A percentile compares a stretch with the other conserved stretches of the same genome.
phyloP scores from a whole-genome alignment of 257 asterid genomes.

The Nicotiana tomentosiformis region DNA sequence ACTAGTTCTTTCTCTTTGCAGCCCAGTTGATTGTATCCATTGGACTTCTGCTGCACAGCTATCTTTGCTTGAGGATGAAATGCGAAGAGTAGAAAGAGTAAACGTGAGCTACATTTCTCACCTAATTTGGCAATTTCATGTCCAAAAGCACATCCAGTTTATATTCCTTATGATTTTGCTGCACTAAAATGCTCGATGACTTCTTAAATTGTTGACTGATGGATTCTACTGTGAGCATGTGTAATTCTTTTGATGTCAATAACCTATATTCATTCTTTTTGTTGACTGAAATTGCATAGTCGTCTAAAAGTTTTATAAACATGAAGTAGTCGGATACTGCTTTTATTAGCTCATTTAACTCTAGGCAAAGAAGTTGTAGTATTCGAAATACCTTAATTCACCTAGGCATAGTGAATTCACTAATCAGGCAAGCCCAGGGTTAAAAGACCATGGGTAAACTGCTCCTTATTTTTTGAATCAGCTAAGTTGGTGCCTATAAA shows the following conservation, averaged over 20 bases:
- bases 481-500: neutral
- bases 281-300: neutral
- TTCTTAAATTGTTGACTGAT: neutral
- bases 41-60: conserved; percentile 97
- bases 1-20: conserved; percentile 37
- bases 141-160: neutral
- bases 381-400: neutral
- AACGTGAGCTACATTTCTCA: conserved; percentile 48
- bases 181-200: neutral
- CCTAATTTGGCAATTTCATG: neutral
- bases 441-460: neutral
- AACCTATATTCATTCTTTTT: neutral
- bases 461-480: neutral
- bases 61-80: conserved; percentile 94
- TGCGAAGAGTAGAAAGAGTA: conserved; percentile 98
- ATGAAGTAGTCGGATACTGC: neutral
- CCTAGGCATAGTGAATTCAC: neutral
- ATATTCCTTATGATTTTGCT: neutral
- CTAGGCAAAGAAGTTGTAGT: neutral
- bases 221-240: neutral
- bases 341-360: neutral
- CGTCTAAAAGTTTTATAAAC: neutral
- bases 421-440: neutral
- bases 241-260: neutral
- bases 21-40: conserved; percentile 97